Evolutionary conservation across 257 asterid genomes (phyloP), one percentile per base, ranked within the genome.

Genomic region (Datura wrightii): DNA sequence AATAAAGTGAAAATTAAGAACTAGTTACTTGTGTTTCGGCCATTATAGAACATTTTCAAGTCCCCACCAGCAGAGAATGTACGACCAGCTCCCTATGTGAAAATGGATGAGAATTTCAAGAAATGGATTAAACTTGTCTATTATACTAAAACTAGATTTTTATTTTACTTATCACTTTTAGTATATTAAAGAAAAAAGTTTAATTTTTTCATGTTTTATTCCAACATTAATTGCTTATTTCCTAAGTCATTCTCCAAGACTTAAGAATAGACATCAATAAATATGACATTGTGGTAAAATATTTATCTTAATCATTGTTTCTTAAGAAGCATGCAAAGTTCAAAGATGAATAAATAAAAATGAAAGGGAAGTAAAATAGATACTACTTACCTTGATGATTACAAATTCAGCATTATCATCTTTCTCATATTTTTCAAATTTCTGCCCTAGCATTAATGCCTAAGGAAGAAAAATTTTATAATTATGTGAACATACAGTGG

Each of bases 61-160:
- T 95, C 98, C 76, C 99, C 99, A 48, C 99, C 99, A 53, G 97
- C 53, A 18, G 97, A 94, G 85, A 91, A 95, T 69, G 98, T 96
- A 48, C 98, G 97, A 42, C 99, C 98, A 76, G 97, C 85, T 85
- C 98, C 99, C 98, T 48, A 24, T 24, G 5, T 19, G 37, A 36
- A 53, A 67, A 60, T 60, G 31, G 31, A 24, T 24, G 31, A 24
- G 1, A 24, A 24, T 24, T 24, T 24, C 31, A 24, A 24, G 31
- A 24, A 24, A 24, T 24, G 31, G 31, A 24, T 24, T 24, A 24
- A 60, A 60, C 34, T 60, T 19, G 31, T 24, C 1, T 24, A 24
- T 24, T 24, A 24, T 24, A 24, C 31, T 24, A 24, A 24, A 24
- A 24, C 0, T 24, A 24, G 31, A 24, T 24, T 24, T 24, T 24